Base-by-base conservation (phyloP, 2,329 filamentous ascomycete species). In the Sarocladium strictum region DNA sequence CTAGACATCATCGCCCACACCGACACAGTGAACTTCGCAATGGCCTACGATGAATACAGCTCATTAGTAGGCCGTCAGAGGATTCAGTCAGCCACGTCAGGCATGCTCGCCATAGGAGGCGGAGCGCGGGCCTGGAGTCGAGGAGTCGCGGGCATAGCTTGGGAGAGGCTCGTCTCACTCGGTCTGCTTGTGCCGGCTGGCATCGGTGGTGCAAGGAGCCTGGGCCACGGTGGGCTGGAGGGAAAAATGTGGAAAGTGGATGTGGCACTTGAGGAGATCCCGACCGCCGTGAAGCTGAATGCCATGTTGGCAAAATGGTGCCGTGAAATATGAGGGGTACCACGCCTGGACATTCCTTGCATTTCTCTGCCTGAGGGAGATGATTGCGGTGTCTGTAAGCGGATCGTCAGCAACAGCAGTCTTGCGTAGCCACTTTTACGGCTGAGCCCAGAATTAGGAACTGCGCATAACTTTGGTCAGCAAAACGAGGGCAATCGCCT, bases 21-120 rank as follows among this genome's bases (percentile, higher is more conserved):
- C 1, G 89, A 93, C 64, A 87, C 84, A 19, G 84, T 89, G 67
- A 91, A 92, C 68, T 92, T 94, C 64, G 83, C 86, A 61, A 90
- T 94, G 82, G 87, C 86, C 1, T 94, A 94, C 69, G 87, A 91
- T 65, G 89, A 95, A 68, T 94, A 94, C 73, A 84, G 83, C 57
- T 79, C 81, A 7, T 77, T 93, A n/a, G 88, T 89, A 58, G 82
- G 84, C 23, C 80, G 82, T 62, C 87, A 90, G 58, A 81, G 88
- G 47, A 82, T 91, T 32, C 86, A 90, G 69, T 84, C 83, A 15
- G 82, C 84, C 1, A 81, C 81, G 14, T 79, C 84, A 14, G 87
- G 87, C 1, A 76, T 88, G 64, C 70, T 86, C 21, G 86, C 85
- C 1, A 72, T 85, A 12, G 84, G 86, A 1, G 82, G 81, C 14